Evolutionary conservation across 257 asterid genomes (phyloP), one percentile per base, ranked within the genome.

Genomic region (Lantana camara): DNA sequence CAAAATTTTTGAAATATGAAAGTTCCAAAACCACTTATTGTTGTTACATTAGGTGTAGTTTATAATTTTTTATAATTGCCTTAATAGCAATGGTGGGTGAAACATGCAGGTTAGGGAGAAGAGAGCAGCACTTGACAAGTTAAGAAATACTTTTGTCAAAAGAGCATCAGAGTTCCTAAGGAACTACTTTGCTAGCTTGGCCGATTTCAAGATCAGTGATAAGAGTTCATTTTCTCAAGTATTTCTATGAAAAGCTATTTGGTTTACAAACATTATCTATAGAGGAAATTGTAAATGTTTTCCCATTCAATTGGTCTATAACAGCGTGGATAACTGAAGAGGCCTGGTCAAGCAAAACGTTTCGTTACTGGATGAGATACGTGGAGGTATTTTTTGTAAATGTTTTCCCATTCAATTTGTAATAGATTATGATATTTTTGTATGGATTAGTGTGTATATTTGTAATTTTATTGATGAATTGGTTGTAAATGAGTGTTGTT

Each of bases 291-390:
- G 30, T 61, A 49, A 14, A 55, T 13, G 21, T 44, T 54, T 52
- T 75, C 60, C 77, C 60, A 51, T 72, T 22, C 35, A 57, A 2
- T 65, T 75, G 63, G 68, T 65, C 63, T 69, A 40, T 68, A 68
- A 75, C 83, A 94, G 99, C 95, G 98, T 50, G 99, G 99, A 55
- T 96, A 88, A 73, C 77, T 94, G 75, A 94, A 94, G 85, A 86
- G 98, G 82, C 99, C 96, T 17, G 99, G 90, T 75, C 99, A 94
- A 73, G 96, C 98, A n/a, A n/a, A n/a, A n/a, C n/a, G n/a, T n/a
- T n/a, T n/a, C n/a, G n/a, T n/a, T n/a, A n/a, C n/a, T n/a, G n/a
- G n/a, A n/a, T n/a, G n/a, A n/a, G n/a, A n/a, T n/a, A n/a, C n/a
- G n/a, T n/a, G n/a, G n/a, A n/a, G n/a, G n/a, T n/a, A n/a, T n/a